Base-by-base conservation (phyloP, 345 rosid species). In the Syzygium aromaticum region DNA sequence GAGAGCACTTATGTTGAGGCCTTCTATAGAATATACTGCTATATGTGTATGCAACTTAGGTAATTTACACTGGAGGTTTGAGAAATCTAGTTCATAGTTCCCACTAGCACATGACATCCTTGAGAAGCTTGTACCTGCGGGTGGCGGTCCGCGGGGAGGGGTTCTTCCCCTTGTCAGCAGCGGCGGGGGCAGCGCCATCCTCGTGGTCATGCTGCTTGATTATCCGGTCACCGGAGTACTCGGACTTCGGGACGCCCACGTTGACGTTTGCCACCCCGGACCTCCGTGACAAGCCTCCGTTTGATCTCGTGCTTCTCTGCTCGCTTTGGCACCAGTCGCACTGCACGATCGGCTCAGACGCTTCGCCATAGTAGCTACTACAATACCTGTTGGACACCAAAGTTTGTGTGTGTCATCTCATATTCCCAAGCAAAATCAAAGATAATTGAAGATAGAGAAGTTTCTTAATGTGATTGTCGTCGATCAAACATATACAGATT, bases 101-200 rank as follows among this genome's bases (percentile, higher is more conserved):
- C 61, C 77, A 53, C 88, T 91, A 97, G 89, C 98, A 96, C 99
- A 97, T 95, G 85, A 97, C 99, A 90, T 97, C 99, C 94, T 97
- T 97, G 90, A 97, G 99, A 87, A 97, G 99, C 99, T 97, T 97
- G 95, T 97, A 97, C 98, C 99, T 95, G 86, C 99, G 96, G 27
- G 99, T 94, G 6, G 98, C 89, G 2, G 97, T 86, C 89, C 96
- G 88, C 3, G 99, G 98, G 84, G 98, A 96, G 30, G 88, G 89
- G 88, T 87, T 90, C 90, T 90, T 97, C 77, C 93, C 95, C 89
- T 93, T 94, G 54, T 92, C 94, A 25, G 86, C 15, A 3, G n/a
- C 19, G 27, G 52, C 63, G 40, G 46, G 13, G 27, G 38, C 84
- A 82, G 86, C 54, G 85, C 63, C 84, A 40, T 92, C 96, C 73